A percentile compares a stretch with the other conserved stretches of the same genome.
Evolutionary conservation across 2,329 filamentous ascomycete genomes (phyloP).

Genomic region (Fusarium buharicum): DNA sequence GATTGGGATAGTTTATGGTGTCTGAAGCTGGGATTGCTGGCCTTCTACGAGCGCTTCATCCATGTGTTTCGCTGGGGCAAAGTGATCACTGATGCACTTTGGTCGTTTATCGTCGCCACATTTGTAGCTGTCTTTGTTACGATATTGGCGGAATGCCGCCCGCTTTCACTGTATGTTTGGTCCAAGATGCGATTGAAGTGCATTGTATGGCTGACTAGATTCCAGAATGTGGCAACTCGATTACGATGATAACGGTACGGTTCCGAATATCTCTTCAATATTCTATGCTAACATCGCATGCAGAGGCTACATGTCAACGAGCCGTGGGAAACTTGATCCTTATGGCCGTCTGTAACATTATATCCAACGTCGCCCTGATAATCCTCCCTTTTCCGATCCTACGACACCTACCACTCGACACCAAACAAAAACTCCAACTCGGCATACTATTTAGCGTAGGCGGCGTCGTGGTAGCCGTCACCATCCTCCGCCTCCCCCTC

Average conservation of each 20-base stretch:
- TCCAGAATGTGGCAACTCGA: constrained; percentile 34
- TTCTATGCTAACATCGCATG: constrained; percentile 6
- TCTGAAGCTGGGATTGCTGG: constrained; percentile 46
- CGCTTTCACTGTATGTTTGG: constrained; percentile 37
- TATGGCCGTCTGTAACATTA: constrained; percentile 47
- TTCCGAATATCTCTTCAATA: neutral
- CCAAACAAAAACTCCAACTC: constrained; percentile 35
- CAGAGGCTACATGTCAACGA: constrained; percentile 37
- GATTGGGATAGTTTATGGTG: constrained; percentile 44
- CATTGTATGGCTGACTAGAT: neutral
- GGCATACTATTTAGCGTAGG: constrained; percentile 46
- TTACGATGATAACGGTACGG: constrained; percentile 22
- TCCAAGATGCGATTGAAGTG: accelerated
- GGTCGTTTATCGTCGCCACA: constrained; percentile 45
- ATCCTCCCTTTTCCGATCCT: constrained; percentile 48
- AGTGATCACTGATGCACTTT: constrained; percentile 32
- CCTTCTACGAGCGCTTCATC: constrained; percentile 48
- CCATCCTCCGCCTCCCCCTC: constrained; percentile 46
- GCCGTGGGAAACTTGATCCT: constrained; percentile 45
- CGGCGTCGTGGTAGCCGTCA: constrained; percentile 44
- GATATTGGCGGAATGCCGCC: constrained; percentile 45
- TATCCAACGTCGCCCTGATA: constrained; percentile 47
- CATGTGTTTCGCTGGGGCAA: constrained; percentile 42
- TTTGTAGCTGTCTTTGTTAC: constrained; percentile 45
- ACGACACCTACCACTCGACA: constrained; percentile 35